Base-by-base conservation (phyloP, 208 protist genomes). In the Leishmania tropica region DNA sequence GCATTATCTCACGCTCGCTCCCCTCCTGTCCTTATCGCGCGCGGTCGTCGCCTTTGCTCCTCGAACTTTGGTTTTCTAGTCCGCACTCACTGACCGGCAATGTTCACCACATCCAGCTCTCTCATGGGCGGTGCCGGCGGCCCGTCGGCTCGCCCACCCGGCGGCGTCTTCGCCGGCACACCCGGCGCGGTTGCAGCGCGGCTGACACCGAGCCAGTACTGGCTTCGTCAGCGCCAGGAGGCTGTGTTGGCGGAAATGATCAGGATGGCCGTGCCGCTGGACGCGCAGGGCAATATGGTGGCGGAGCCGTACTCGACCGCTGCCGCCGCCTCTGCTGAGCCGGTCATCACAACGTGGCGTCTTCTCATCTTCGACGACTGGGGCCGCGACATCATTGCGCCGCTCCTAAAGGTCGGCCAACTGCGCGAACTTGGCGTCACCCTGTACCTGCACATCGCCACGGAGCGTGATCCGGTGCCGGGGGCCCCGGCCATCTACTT, bases 401-500 rank as follows among this genome's bases (percentile, higher is more conserved):
- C 96, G 19, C 86, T 98, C 24, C 85, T 98, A 60, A 95, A 95
- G 68, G 95, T 98, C 17, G 92, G 90, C 10, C 92, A 96, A 79
- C 88, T 98, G 53, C 88, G 95, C 10, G 92, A 96, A 76, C 80
- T 97, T 13, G 96, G 96, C n/a, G 87, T 98, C 24, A 98, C 96
- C 1, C 83, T 98, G 17, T 95, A 97, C 78, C 88, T 98, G 91
- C 92, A 96, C 84, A 96, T 98, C 40, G 86, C 90, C 17, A 91
- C 86, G 31, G 90, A 95, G 76, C 89, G 96, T 5, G 93, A 97
- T 54, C 85, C 92, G 17, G 94, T 98, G 4, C 92, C 93, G 5
- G 96, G 95, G n/a, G 94, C 94, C 1, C 96, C 96, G 42, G 94
- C 92, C 24, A 91, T 98, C 54, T 98, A 98, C 81, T 96, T 98